Percentiles rank a stretch among this genome's conserved stretches.
phyloP scores from a whole-genome alignment of 495 filamentous ascomycete species.

The Neurospora sp. region DNA sequence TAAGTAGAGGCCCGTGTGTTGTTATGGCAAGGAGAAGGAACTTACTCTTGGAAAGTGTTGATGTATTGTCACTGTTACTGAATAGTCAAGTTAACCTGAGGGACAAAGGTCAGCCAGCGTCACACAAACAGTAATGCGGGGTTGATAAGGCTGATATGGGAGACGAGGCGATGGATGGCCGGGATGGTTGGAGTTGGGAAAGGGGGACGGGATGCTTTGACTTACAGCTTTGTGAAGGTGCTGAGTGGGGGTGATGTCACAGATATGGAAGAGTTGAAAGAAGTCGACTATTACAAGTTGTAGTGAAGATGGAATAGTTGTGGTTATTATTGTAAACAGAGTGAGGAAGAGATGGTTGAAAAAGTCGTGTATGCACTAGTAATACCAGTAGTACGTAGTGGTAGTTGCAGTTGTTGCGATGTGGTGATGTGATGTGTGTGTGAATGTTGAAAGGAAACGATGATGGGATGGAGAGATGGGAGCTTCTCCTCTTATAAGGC shows the following conservation, averaged over 20 bases:
- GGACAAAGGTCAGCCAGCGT: conserved; percentile 3
- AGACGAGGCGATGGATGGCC: conserved; percentile 5
- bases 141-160: neutral
- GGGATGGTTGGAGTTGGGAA: neutral
- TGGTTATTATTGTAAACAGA: neutral
- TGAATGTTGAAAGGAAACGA: conserved; percentile 6
- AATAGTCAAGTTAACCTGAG: neutral
- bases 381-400: neutral
- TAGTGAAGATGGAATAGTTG: neutral
- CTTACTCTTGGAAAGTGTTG: conserved; percentile 20
- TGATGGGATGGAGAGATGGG: conserved; percentile 7
- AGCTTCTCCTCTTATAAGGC: conserved; percentile 14
- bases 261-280: neutral
- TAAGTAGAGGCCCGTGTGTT: conserved; percentile 7
- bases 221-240: neutral
- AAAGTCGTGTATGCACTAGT: neutral
- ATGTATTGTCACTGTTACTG: neutral
- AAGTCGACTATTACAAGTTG: conserved; percentile 4
- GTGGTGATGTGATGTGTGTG: conserved; percentile 5
- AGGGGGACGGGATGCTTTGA: neutral
- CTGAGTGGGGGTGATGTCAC: neutral
- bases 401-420: neutral
- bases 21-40: neutral
- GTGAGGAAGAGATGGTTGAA: neutral
- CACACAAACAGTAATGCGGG: conserved; percentile 6